Evolutionary conservation across 257 asterid genomes (phyloP).

Genomic region (Knoxia roxburghii): DNA sequence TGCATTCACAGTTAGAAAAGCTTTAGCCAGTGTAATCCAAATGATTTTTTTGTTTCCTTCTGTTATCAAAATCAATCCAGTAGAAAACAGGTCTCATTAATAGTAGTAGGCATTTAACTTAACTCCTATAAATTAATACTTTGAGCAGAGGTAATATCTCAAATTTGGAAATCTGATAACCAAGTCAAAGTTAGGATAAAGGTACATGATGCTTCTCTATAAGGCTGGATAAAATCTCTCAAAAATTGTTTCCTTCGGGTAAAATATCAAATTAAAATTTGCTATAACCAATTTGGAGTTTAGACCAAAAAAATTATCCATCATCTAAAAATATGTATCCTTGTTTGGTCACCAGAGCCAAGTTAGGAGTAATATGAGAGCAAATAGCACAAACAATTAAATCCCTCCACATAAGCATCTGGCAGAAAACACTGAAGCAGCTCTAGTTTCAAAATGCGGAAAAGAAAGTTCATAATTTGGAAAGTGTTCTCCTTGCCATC

Average conservation of each 20-base stretch:
- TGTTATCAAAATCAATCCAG: slow-evolving; percentile 4
- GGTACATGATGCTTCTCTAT: slow-evolving; percentile 6
- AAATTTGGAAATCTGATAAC: not conserved
- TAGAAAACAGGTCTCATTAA: not conserved
- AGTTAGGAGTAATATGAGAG: not conserved
- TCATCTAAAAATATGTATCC: not conserved
- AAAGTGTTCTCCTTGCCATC: too few species aligned
- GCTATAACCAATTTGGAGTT: not conserved
- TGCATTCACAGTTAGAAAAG: slow-evolving; percentile 26
- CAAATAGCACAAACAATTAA: slow-evolving; percentile 1
- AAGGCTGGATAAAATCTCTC: not conserved
- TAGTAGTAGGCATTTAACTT: not conserved
- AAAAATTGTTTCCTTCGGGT: not conserved
- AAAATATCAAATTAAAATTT: not conserved
- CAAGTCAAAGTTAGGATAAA: not conserved
- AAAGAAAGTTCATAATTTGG: not conserved
- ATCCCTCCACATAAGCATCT: not conserved
- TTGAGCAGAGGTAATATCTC: not conserved
- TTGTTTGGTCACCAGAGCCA: not conserved
- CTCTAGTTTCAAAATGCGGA: not conserved
- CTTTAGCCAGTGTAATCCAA: not conserved
- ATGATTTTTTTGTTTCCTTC: not conserved
- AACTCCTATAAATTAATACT: not conserved
- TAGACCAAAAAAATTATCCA: not conserved
- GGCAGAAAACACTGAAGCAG: not conserved